Evolutionary conservation across 495 filamentous ascomycete species (phyloP), one percentile per base, ranked within the genome.

Genomic region (Annulohypoxylon bovei): DNA sequence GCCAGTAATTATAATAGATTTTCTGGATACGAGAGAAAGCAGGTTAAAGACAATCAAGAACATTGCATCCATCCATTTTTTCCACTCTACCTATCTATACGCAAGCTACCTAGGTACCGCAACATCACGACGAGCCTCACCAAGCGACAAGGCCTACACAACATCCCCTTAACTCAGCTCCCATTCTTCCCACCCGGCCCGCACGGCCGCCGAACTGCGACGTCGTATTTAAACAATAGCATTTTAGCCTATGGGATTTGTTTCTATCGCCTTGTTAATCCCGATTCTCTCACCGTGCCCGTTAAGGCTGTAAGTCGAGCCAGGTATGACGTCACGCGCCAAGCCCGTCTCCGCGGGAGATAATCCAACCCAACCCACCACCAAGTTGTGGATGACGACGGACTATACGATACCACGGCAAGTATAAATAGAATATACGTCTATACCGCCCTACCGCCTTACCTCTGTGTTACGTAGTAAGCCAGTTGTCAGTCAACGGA

Each of bases 291-390:
- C 50, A 33, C 18, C 30, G 27, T 54, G 32, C 32, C 18, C 16
- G 1, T 16, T 25, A 22, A 8, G 3, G 30, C 5, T 40, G 18
- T 23, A 42, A 42, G 37, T 20, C 39, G 22, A 42, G 33, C 47
- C 27, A 39, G 22, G 5, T 40, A 65, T 65, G 62, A 65, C 62
- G 62, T 65, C 62, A 65, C 62, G 0, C 18, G 14, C 9, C n/a
- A 18, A 50, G 20, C 40, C n/a, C 14, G 22, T 46, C 42, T 46
- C 16, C 42, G 18, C 8, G 9, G 18, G 16, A 18, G 8, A 18
- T 6, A 42, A 18, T 20, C 7, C n/a, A 42, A 16, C 39, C n/a
- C 39, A 42, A 18, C 18, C 9, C 37, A 62, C 42, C 18, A 37
- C 25, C 28, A 3, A 14, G 20, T 16, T 32, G 20, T 54, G n/a